phyloP scores from a whole-genome alignment of 257 asterid genomes.

The Rauvolfia tetraphylla region DNA sequence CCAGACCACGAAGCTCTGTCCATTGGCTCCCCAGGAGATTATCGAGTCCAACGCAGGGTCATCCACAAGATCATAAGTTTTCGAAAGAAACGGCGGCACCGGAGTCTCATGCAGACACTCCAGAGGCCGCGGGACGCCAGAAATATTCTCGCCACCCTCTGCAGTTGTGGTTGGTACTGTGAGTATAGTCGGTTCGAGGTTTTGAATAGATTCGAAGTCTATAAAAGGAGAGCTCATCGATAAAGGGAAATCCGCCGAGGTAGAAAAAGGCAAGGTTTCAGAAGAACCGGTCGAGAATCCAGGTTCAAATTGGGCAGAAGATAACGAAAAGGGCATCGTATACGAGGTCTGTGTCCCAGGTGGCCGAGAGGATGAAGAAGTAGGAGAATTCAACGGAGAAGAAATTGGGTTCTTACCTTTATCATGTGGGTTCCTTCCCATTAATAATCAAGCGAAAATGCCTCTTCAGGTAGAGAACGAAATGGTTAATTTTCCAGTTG shows the following conservation, averaged over 20 bases:
- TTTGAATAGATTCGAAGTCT: conserved; percentile 31
- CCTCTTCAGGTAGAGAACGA: background rate
- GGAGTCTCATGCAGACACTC: conserved; percentile 51
- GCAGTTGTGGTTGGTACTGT: background rate
- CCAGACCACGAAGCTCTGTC: conserved; percentile 80
- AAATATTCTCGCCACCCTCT: conserved; percentile 6
- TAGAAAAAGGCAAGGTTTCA: background rate
- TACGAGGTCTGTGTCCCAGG: conserved; percentile 6
- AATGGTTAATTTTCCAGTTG: background rate
- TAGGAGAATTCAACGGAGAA: conserved; percentile 7
- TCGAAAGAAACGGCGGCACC: conserved; percentile 68
- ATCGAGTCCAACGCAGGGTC: conserved; percentile 56
- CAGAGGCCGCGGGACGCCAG: conserved; percentile 52
- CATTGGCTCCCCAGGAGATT: conserved; percentile 64
- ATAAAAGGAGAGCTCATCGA: conserved; percentile 23
- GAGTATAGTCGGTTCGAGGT: conserved; percentile 12
- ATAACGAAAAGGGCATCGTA: conserved; percentile 13
- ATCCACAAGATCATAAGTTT: conserved; percentile 78
- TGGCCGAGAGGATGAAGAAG: conserved; percentile 6
- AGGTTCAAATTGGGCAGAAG: background rate
- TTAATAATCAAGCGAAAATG: background rate
- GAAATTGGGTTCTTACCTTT: conserved; percentile 3
- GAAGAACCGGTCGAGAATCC: conserved; percentile 5
- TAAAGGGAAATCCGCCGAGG: conserved; percentile 14
- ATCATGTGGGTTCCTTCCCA: conserved; percentile 41